Evolutionary conservation across 805 yeast genomes (phyloP).

Genomic region (Henningerozyma blattae): DNA sequence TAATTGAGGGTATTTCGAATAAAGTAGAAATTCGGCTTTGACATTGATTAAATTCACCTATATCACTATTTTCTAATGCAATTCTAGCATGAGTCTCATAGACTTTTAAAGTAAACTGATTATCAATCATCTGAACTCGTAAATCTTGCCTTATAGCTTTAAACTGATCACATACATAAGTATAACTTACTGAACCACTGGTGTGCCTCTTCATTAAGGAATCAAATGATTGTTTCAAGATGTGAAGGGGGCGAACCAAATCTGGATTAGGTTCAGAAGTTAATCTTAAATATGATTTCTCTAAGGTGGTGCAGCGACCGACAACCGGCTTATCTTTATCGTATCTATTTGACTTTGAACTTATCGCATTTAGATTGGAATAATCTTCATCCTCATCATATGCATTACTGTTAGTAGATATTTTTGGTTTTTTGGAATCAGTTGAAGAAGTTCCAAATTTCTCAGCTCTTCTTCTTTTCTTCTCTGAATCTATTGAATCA

Average conservation of each 20-base stretch:
- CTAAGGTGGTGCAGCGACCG: conserved; percentile 57
- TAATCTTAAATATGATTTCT: conserved; percentile 68
- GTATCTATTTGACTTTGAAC: conserved; percentile 20
- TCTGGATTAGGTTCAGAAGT: conserved; percentile 89
- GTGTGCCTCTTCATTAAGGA: conserved; percentile 41
- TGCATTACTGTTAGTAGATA: conserved; percentile 5
- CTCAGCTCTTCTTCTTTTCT: conserved; percentile 26
- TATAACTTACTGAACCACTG: conserved; percentile 42
- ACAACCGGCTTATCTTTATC: conserved; percentile 31
- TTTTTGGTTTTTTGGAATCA: conserved; percentile 1
- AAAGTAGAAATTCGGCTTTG: conserved; percentile 65
- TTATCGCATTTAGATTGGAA: conserved; percentile 19
- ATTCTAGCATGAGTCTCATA: conserved; percentile 80
- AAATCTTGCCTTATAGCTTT: conserved; percentile 89
- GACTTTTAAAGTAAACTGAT: conserved; percentile 62
- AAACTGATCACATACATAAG: conserved; percentile 78
- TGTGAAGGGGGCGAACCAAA: conserved; percentile 58
- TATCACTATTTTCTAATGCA: conserved; percentile 72
- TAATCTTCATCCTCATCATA: conserved; percentile 14
- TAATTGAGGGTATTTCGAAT: conserved; percentile 34
- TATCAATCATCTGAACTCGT: conserved; percentile 79
- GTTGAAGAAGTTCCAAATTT: conserved; percentile 18
- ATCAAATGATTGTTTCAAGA: conserved; percentile 47
- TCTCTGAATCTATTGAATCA: conserved; percentile 11
- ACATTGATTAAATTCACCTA: conserved; percentile 94